Percentiles rank a stretch among this genome's conserved stretches.
Evolutionary conservation across 1,139 yeast genomes (phyloP).

Genomic region (Pichiaceae sp.): DNA sequence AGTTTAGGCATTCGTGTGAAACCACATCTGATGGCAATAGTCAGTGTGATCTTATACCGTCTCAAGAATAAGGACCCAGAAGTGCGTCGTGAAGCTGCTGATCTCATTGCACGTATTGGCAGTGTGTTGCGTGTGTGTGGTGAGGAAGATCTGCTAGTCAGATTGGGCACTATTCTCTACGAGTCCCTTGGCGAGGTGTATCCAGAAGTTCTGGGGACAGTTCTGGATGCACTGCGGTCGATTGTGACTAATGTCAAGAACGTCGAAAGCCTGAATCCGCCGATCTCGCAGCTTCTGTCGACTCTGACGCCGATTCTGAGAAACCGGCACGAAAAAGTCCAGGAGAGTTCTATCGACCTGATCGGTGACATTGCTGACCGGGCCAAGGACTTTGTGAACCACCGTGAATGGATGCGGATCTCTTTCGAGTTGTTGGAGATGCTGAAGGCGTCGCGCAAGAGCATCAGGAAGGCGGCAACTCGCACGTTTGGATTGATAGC

Average conservation of each 20-base stretch:
- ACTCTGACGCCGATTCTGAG: conserved; percentile 86
- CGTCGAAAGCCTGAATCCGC: conserved; percentile 59
- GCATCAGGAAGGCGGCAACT: conserved; percentile 80
- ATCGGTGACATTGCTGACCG: conserved; percentile 79
- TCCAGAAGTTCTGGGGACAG: conserved; percentile 88
- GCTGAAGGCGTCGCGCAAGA: conserved; percentile 75
- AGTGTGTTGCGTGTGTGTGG: conserved; percentile 62
- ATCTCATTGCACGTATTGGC: conserved; percentile 58
- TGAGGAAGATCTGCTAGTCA: conserved; percentile 54
- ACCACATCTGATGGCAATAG: conserved; percentile 70
- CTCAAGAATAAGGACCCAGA: conserved; percentile 67
- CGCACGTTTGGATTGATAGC: conserved; percentile 89
- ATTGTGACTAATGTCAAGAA: conserved; percentile 42
- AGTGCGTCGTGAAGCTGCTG: conserved; percentile 82
- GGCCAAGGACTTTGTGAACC: conserved; percentile 81
- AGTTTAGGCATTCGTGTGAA: conserved; percentile 62
- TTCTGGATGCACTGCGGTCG: conserved; percentile 59
- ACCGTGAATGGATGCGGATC: conserved; percentile 96
- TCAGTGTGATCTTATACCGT: conserved; percentile 66
- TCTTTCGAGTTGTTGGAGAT: conserved; percentile 87
- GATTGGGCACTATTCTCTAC: conserved; percentile 68
- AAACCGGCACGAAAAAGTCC: conserved; percentile 88
- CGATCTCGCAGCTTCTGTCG: conserved; percentile 75
- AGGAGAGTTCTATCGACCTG: conserved; percentile 70
- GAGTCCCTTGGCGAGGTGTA: conserved; percentile 93